These are phyloP conservation scores for Lactarius pseudohatsudake DNA, from an alignment of 768 basidiomycete genomes.

Conservation along the genomic window DNA sequence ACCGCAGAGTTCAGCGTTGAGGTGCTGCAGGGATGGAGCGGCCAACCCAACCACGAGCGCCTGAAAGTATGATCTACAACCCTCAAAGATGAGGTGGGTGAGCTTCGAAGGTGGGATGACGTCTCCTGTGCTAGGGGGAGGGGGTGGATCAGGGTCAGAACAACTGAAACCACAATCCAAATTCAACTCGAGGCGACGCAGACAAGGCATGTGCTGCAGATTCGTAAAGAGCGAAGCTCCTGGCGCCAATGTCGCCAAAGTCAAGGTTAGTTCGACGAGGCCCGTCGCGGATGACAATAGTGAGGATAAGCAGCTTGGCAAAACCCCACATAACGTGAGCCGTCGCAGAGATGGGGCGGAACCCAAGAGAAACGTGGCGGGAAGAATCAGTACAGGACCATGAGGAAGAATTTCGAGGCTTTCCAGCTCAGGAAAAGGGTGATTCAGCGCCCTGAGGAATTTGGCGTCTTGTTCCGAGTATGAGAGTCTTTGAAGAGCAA, in stretches of 20 bases:
- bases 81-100: background rate
- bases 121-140: too few species aligned
- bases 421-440: constrained; percentile 5
- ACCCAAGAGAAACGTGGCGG: background rate
- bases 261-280: constrained; percentile 1
- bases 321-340: background rate
- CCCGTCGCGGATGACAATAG: constrained; percentile 1
- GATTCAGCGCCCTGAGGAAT: background rate
- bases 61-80: background rate
- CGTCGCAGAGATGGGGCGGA: background rate
- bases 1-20: too few species aligned
- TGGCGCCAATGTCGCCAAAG: background rate
- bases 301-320: background rate
- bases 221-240: background rate
- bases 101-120: background rate
- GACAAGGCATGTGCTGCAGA: background rate
- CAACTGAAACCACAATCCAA: too few species aligned
- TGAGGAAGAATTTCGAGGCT: background rate
- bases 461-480: background rate
- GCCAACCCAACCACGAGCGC: background rate
- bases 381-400: background rate
- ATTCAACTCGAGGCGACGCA: background rate
- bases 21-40: constrained; percentile 5
- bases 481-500: too few species aligned
- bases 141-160: too few species aligned